Base-by-base conservation (phyloP, 2,329 filamentous ascomycete genomes). In the Pseudogymnoascus sp. region DNA sequence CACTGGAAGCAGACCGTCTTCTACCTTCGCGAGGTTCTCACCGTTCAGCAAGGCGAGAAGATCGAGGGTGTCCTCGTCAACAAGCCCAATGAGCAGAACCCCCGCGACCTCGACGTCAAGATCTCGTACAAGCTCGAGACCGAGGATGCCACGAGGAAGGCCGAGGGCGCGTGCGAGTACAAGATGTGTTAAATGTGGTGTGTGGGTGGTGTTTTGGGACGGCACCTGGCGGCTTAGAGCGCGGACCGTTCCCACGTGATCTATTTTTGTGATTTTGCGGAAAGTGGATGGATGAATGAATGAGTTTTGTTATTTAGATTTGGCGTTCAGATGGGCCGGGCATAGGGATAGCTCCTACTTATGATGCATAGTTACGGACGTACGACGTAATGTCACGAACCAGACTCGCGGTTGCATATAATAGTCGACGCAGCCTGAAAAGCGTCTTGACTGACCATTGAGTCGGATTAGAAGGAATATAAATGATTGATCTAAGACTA, bases 1-100 rank as follows among this genome's bases (percentile, higher is more conserved):
- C 94, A 99, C 83, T 99, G 94, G 94, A 99, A 99, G 81, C 94
- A 99, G 81, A 99, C 94, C 11, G 94, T 99, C 66, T 97, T 99
- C 80, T 99, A 99, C 79, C 82, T 99, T 66, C 86, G 90, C 72
- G 92, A 99, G 69, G 90, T 96, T 35, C 80, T 99, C 67, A 97
- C 92, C 16, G 92, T 96, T 38, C 88, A 96, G 76, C 83, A 91
- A 72, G 91, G 89, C 63, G 94, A 99, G 80, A 81, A 84, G 71
- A 82, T 99, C 64, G 78, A 80, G 64, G 90, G 91, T 71, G 80
- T 82, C 33, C 79, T 99, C 41, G 82, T 85, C 66, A 95, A 93
- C 79, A 89, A 87, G 77, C 94, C 94, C 61, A 99, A 96, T 74
- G 83, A 89, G 66, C 92, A 94, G 84, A 97, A 99, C 81, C 87